Percentiles rank a stretch among this genome's conserved stretches.
Conservation (phyloP, 2,329 filamentous ascomycete genomes). For the Lojkania enalia region DNA sequence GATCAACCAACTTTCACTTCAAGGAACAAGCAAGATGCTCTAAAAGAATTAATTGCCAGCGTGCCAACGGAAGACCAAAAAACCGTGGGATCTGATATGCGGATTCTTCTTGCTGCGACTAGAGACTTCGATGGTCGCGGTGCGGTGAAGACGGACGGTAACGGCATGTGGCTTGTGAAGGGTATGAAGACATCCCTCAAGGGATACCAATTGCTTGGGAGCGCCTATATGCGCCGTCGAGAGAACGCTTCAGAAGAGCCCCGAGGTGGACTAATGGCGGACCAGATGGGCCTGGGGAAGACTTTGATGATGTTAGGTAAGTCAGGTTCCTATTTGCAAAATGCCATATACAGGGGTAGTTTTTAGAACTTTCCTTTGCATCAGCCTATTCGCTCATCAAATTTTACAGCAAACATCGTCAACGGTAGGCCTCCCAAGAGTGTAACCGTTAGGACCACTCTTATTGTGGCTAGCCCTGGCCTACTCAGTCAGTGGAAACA, state of each 20-base stretch:
- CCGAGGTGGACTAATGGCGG: slow-evolving; percentile 47
- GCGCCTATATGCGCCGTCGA: slow-evolving; percentile 58
- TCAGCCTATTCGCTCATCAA: neutral
- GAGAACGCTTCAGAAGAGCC: slow-evolving; percentile 49
- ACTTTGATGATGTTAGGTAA: slow-evolving; percentile 45
- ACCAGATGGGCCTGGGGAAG: slow-evolving; percentile 50
- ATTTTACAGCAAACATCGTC: slow-evolving; percentile 47
- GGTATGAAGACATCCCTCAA: slow-evolving; percentile 55
- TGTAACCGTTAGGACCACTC: slow-evolving; percentile 37
- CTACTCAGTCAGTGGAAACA: slow-evolving; percentile 47
- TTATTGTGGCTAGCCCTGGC: slow-evolving; percentile 48
- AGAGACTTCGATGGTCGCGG: slow-evolving; percentile 48
- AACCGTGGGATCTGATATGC: slow-evolving; percentile 41
- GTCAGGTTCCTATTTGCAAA: neutral
- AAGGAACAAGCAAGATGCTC: slow-evolving; percentile 34
- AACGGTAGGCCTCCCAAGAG: slow-evolving; percentile 36
- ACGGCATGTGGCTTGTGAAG: slow-evolving; percentile 49
- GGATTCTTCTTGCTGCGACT: slow-evolving; percentile 43
- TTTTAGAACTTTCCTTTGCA: neutral
- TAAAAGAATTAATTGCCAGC: slow-evolving; percentile 47
- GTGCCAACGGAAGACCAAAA: slow-evolving; percentile 43
- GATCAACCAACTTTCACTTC: slow-evolving; percentile 31
- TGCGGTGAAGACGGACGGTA: slow-evolving; percentile 35
- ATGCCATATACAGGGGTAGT: too few species aligned
- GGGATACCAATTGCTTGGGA: slow-evolving; percentile 56